Base-by-base conservation (phyloP, 2,329 filamentous ascomycete genomes). In the Microdochium nivale region DNA sequence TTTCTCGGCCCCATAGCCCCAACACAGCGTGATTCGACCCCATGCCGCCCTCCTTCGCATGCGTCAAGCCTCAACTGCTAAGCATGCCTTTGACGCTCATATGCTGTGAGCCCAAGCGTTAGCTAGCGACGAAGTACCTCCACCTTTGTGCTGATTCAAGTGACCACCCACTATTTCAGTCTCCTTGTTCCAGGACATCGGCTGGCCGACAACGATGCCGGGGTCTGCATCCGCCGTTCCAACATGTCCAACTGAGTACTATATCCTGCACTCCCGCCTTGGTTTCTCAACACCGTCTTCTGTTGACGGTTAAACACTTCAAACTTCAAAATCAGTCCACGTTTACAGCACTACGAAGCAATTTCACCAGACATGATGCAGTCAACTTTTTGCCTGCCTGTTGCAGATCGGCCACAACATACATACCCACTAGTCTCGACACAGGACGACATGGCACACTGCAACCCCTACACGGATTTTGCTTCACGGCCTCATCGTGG, bases 401-500 rank as follows among this genome's bases (percentile, higher is more conserved):
- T 23, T 7, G 21, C 40, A 44, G 40, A 44, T 23, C 40, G 19
- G 21, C 40, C 10, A 23, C 21, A 21, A 16, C 3, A 23, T 44
- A 3, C 40, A 21, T 48, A 53, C 56, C 56, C 57, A 50, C 50
- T 32, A 53, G 49, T 37, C 25, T 53, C 56, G 58, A 54, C 57
- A 47, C 51, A 49, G 56, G 54, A 58, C 55, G 49, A 59, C 60
- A 55, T 56, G 61, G 60, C 54, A 60, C 60, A 58, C 50, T 55
- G 53, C 50, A 49, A 49, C 8, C 13, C 40, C 40, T 23, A 21
- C 37, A 72, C 74, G 33, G 74, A 76, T 52, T 65, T 71, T 25
- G 65, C 71, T 37, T 72, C 77, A 48, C 71, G 73, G 54, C 67
- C 72, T 55, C 79, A 79, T 23, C 71, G 75, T 55, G 67, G 70